Evolutionary conservation across 164 flowering plant species (phyloP), one percentile per base, ranked within the genome.

Genomic region (Stephania cephalantha): DNA sequence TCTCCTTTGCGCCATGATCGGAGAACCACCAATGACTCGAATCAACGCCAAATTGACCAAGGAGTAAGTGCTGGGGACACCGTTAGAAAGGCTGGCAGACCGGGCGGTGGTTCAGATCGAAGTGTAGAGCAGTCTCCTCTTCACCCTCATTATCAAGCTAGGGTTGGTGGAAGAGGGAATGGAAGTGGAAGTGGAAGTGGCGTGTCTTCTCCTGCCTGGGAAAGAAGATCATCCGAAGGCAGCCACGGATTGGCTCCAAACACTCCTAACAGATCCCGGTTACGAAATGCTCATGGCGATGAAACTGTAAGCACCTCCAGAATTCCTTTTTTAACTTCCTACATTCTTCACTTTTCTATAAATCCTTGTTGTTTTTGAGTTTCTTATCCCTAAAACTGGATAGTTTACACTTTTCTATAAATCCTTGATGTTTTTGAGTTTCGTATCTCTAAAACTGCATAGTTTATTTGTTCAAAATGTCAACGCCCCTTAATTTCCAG

Each of bases 221-320:
- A 85, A 71, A 85, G 81, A 73, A 88, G 80, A 70, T 44, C 82
- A 5, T 75, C 80, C 63, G 90, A 85, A 66, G 79, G 80, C 63
- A 77, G 84, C 71, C 87, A 84, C 15, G 85, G 88, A 18, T 58
- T 79, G 31, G 85, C 82, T 75, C 86, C 88, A 63, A 68, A 80
- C n/a, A 86, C 89, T 58, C 88, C 88, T 75, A 85, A 81, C 64
- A 86, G 90, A 76, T 82, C 91, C 35, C 83, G 81, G 52, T 73
- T 80, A 55, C 78, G 84, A 81, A 15, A 86, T 13, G 50, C 71
- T 53, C 81, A 82, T 78, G 85, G 84, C n/a, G 84, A 79, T 78
- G 86, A 82, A 50, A 80, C 80, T 48, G 91, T 85, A 87, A 84
- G 46, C 74, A 76, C 70, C 70, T 46, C 30, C 0, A 20, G 20